Evolutionary conservation across 495 filamentous ascomycete genomes (phyloP), one percentile per base, ranked within the genome.

Genomic region (Durotheca rogersii): DNA sequence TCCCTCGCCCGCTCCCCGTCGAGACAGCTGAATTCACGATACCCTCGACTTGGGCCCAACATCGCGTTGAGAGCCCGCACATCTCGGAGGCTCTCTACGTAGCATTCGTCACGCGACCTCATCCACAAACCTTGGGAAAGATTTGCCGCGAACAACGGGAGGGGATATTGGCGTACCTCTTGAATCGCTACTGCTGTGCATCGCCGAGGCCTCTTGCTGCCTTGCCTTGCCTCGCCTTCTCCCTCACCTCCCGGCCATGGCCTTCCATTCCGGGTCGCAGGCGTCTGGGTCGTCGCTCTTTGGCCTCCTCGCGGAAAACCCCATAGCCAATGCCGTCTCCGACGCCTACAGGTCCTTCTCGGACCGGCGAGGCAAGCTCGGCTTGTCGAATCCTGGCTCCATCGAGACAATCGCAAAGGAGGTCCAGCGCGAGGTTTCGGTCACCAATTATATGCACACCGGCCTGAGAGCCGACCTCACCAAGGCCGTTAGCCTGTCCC

Each of bases 381-480:
- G 90, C 51, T 78, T 99, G 40, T 79, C 85, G 21, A 96, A 96
- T 69, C 93, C 93, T 21, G 93, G 94, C 42, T 87, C 86, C 17
- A 83, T 96, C 46, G 93, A 99, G 69, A 87, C 88, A 61, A 85
- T 99, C 65, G 84, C 84, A 46, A 81, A 87, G 58, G 93, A 99
- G 78, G 90, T 96, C 34, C 83, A 93, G 72, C 89, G 90, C 66
- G 90, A 96, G 76, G 91, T 95, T 36, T 83, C 96, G 67, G 81
- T 95, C 56, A 90, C 83, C 68, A 95, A 96, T 73, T 87, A 88
- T 65, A 93, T 91, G 81, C 97, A 97, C 78, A 80, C 87, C 14
- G 94, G 94, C 47, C 79, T 99, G 65, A 86, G 90, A 55, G 94
- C 93, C 63, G 94, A 99, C 69, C 72, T 97, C 62, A 95, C 87